A percentile compares a stretch with the other conserved stretches of the same genome.
phyloP scores from a whole-genome alignment of 768 basidiomycete genomes.

The Strobilomyces confusus region DNA sequence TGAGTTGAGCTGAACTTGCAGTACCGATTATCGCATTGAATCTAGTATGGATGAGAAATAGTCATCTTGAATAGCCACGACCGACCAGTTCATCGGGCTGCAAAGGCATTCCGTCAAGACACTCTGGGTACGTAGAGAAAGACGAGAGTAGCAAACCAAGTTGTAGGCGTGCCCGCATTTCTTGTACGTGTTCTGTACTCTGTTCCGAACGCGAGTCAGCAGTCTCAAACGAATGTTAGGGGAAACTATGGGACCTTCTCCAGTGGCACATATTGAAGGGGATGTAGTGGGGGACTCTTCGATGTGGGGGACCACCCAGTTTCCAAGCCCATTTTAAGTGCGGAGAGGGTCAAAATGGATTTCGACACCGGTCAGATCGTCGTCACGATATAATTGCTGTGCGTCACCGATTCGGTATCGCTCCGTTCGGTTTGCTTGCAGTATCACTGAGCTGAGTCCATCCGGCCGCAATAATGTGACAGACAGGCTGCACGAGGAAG shows the following conservation, averaged over 20 bases:
- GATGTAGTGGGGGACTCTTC: slow-evolving; percentile 18
- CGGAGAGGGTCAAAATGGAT: slow-evolving; percentile 13
- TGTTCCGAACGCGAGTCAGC: slow-evolving; percentile 27
- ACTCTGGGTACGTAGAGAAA: slow-evolving; percentile 7
- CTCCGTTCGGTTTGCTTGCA: slow-evolving; percentile 17
- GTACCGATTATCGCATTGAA: slow-evolving; percentile 57
- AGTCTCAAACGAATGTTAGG: slow-evolving; percentile 8
- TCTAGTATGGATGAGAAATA: slow-evolving; percentile 37
- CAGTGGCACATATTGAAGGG: slow-evolving; percentile 58
- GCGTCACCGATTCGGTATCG: slow-evolving; percentile 24
- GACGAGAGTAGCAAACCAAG: slow-evolving; percentile 39
- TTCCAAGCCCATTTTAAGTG: slow-evolving; percentile 24
- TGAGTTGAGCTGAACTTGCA: slow-evolving; percentile 74
- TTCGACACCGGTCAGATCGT: slow-evolving; percentile 17
- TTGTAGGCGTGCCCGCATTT: slow-evolving; percentile 52
- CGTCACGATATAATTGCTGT: slow-evolving; percentile 19
- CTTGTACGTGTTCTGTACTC: slow-evolving; percentile 62
- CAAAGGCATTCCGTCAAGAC: slow-evolving; percentile 12
- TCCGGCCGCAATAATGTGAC: slow-evolving; percentile 20
- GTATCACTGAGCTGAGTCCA: slow-evolving; percentile 18
- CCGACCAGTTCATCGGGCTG: slow-evolving; percentile 62
- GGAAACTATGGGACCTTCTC: slow-evolving; percentile 52
- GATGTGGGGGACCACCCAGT: not conserved
- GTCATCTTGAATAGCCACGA: slow-evolving; percentile 2
- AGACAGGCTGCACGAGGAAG: slow-evolving; percentile 23